A percentile compares a stretch with the other conserved stretches of the same genome.
These are phyloP conservation scores for Hydnum rufescens DNA, from an alignment of 768 basidiomycete species.

Conservation along the genomic window DNA sequence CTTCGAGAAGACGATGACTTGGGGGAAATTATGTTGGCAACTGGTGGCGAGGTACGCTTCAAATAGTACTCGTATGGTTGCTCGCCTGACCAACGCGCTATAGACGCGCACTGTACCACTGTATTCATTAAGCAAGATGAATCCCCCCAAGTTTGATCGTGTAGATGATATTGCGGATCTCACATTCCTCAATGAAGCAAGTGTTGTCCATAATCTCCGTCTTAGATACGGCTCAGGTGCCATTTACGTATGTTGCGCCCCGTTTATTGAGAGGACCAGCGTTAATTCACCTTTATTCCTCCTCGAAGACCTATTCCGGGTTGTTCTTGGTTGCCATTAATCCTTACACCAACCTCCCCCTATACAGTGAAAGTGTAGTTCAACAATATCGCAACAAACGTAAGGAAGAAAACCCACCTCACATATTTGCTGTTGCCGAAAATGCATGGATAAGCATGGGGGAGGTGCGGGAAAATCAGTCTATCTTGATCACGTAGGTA, in stretches of 20 bases:
- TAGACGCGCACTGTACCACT: constrained; percentile 53
- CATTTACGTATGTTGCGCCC: constrained; percentile 54
- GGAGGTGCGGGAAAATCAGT: constrained; percentile 91
- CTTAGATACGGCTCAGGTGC: constrained; percentile 77
- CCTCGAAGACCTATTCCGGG: constrained; percentile 68
- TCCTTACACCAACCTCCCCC: constrained; percentile 79
- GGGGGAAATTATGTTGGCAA: constrained; percentile 69
- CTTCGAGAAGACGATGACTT: constrained; percentile 66
- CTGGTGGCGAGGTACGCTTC: constrained; percentile 63
- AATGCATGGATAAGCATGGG: constrained; percentile 98
- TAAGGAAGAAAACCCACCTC: constrained; percentile 77
- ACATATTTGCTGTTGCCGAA: constrained; percentile 94
- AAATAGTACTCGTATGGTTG: background rate
- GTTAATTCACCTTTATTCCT: constrained; percentile 1
- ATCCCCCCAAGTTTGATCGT: constrained; percentile 94
- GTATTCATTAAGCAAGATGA: constrained; percentile 83
- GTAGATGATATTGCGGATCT: constrained; percentile 97
- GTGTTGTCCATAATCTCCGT: constrained; percentile 94
- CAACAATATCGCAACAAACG: constrained; percentile 81
- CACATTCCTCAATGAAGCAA: constrained; percentile 94
- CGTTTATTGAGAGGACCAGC: background rate
- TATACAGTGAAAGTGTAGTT: constrained; percentile 76
- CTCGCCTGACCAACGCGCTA: background rate
- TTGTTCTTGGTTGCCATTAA: constrained; percentile 97
- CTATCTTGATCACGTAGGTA: constrained; percentile 89